phyloP scores from a whole-genome alignment of 2,329 filamentous ascomycete species.

The Podosphaera aphanis region DNA sequence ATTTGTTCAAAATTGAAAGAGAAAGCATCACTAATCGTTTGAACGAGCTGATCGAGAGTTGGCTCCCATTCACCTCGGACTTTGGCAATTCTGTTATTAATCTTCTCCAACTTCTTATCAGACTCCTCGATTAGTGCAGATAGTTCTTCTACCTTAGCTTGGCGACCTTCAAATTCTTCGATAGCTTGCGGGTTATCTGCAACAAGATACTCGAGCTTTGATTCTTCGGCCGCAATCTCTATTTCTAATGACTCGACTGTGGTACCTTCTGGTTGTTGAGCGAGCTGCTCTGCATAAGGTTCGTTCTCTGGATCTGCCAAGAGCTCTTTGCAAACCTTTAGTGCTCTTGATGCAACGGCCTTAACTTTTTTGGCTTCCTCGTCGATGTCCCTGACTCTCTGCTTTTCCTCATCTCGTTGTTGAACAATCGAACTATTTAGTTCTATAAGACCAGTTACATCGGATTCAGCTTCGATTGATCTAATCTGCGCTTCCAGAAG shows the following conservation, averaged over 20 bases:
- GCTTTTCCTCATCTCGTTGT: slow-evolving; percentile 24
- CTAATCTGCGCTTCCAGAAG: slow-evolving; percentile 47
- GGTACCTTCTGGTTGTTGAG: slow-evolving; percentile 23
- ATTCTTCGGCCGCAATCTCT: slow-evolving; percentile 50
- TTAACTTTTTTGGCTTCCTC: slow-evolving; percentile 19
- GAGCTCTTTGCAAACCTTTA: slow-evolving; percentile 17
- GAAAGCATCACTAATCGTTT: slow-evolving; percentile 73
- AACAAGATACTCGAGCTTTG: slow-evolving; percentile 58
- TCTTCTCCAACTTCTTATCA: slow-evolving; percentile 28
- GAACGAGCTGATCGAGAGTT: slow-evolving; percentile 50
- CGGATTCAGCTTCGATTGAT: slow-evolving; percentile 61
- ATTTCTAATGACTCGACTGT: slow-evolving; percentile 40
- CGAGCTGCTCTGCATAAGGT: slow-evolving; percentile 18
- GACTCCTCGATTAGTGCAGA: slow-evolving; percentile 30
- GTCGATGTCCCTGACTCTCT: slow-evolving; percentile 18
- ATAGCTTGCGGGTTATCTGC: slow-evolving; percentile 55
- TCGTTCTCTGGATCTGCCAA: slow-evolving; percentile 18
- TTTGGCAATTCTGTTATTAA: slow-evolving; percentile 34
- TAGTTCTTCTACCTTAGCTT: slow-evolving; percentile 45
- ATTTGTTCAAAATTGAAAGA: slow-evolving; percentile 85
- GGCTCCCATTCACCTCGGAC: slow-evolving; percentile 64
- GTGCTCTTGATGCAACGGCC: slow-evolving; percentile 18
- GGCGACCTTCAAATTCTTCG: slow-evolving; percentile 41
- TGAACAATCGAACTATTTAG: slow-evolving; percentile 37
- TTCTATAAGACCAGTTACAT: slow-evolving; percentile 42